A percentile compares a stretch with the other conserved stretches of the same genome.
These are phyloP conservation scores for Ascomycota sp. DNA, from an alignment of 2,329 filamentous ascomycete species.

Conservation along the genomic window DNA sequence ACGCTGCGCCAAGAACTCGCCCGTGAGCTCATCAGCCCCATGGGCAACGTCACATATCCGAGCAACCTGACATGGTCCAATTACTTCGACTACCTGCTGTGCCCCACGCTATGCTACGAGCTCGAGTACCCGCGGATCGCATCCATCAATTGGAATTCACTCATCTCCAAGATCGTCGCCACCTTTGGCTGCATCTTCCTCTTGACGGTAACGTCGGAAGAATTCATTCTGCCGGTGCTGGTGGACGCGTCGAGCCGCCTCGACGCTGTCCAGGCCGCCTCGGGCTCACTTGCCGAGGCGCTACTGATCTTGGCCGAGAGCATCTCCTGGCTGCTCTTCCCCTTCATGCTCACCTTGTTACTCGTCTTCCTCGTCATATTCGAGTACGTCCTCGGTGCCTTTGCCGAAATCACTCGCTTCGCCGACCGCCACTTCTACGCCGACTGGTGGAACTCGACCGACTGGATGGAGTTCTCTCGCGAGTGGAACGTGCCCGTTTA, in stretches of 20 bases:
- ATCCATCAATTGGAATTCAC: slow-evolving; percentile 56
- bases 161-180: slow-evolving; percentile 69
- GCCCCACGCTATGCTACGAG: slow-evolving; percentile 93
- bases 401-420: slow-evolving; percentile 84
- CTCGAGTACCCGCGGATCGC: slow-evolving; percentile 76
- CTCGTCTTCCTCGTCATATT: slow-evolving; percentile 97
- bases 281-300: slow-evolving; percentile 34
- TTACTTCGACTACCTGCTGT: slow-evolving; percentile 72
- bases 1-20: slow-evolving; percentile 73
- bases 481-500: slow-evolving; percentile 98
- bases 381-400: slow-evolving; percentile 86
- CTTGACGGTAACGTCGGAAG: slow-evolving; percentile 74
- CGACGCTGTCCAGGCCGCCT: slow-evolving; percentile 14
- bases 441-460: slow-evolving; percentile 57
- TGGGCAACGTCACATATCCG: slow-evolving; percentile 79
- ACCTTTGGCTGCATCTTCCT: slow-evolving; percentile 95
- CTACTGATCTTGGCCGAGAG: slow-evolving; percentile 71
- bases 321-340: slow-evolving; percentile 79
- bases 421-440: slow-evolving; percentile 86
- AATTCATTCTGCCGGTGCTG: slow-evolving; percentile 85
- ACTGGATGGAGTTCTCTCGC: slow-evolving; percentile 88
- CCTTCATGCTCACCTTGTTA: slow-evolving; percentile 90
- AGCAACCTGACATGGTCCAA: slow-evolving; percentile 68
- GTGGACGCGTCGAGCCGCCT: slow-evolving; percentile 43
- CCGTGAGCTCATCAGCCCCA: slow-evolving; percentile 72